These are phyloP conservation scores for Malus fusca DNA, from an alignment of 306 rosid species.

Conservation along the genomic window DNA sequence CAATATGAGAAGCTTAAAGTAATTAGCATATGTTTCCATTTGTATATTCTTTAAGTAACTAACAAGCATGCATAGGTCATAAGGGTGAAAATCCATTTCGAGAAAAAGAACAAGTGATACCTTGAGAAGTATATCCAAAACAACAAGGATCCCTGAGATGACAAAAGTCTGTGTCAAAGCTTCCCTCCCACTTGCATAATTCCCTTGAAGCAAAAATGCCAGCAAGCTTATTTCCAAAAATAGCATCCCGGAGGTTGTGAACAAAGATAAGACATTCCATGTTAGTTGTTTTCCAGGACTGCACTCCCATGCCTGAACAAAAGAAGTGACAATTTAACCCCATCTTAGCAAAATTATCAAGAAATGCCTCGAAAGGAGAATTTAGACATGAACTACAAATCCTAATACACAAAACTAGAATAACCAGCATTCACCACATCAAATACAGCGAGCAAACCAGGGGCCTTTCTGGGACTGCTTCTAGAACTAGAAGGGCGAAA, in stretches of 20 bases:
- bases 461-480: not conserved
- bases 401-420: not conserved
- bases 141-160: slow-evolving; percentile 71
- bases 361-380: not conserved
- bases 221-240: slow-evolving; percentile 95
- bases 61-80: not conserved
- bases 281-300: slow-evolving; percentile 55
- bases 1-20: not conserved
- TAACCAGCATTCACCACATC: not conserved
- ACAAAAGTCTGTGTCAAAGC: slow-evolving; percentile 75
- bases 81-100: not conserved
- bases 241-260: slow-evolving; percentile 88
- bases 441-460: not conserved
- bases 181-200: slow-evolving; percentile 59
- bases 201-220: slow-evolving; percentile 93
- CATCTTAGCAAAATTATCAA: not conserved
- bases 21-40: not conserved
- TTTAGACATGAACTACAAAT: not conserved
- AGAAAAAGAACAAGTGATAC: slow-evolving; percentile 26
- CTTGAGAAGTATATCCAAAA: slow-evolving; percentile 78
- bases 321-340: slow-evolving; percentile 12
- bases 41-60: not conserved
- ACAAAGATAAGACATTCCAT: slow-evolving; percentile 75
- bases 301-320: slow-evolving; percentile 79
- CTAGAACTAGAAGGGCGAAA: not conserved